Conservation (phyloP, 176 grass and related monocot genomes). For the barley (Hordeum vulgare) region MorexV3_pseudomolecules_assembly NC_058524.1:536099372-536099871, state of each 20-base stretch:
- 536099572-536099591: neutral
- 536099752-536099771: neutral
- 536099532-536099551: neutral
- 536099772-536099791: neutral
- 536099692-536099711: neutral
- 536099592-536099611: neutral
- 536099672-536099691: conserved; percentile 9
- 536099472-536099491: too few species aligned
- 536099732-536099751: neutral
- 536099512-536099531: neutral
- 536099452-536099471: too few species aligned
- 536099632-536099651: neutral
- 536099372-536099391: too few species aligned
- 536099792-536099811: neutral
- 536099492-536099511: too few species aligned
- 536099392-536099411: too few species aligned
- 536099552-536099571: too few species aligned
- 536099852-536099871: neutral
- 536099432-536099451: too few species aligned
- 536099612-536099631: neutral
- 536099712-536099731: neutral
- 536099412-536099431: too few species aligned
- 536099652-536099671: neutral
- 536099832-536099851: neutral
- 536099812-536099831: neutral